A percentile compares a stretch with the other conserved stretches of the same genome.
Conservation (phyloP, 345 rosid genomes). For the Clarkia xantiana region DNA sequence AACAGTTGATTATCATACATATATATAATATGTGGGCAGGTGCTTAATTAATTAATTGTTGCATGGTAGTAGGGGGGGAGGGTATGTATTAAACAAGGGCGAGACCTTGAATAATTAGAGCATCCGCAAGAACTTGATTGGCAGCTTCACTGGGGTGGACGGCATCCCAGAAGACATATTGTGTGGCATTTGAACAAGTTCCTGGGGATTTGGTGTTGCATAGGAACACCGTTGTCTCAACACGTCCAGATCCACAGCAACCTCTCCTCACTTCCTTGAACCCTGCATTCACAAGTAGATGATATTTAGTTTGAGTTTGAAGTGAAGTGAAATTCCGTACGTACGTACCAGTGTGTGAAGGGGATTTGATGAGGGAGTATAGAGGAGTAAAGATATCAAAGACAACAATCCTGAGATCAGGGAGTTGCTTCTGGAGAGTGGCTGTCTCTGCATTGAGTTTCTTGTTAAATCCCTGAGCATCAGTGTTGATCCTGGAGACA, state of each 20-base stretch:
- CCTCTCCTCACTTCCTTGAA: slow-evolving; percentile 73
- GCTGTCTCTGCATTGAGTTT: slow-evolving; percentile 45
- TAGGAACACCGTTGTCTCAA: slow-evolving; percentile 58
- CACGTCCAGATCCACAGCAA: slow-evolving; percentile 79
- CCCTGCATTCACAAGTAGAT: slow-evolving; percentile 20
- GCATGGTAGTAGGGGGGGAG: no score
- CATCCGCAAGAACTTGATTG: slow-evolving; percentile 61
- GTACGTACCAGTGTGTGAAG: slow-evolving; percentile 39
- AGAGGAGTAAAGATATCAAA: slow-evolving; percentile 75
- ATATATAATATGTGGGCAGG: no score
- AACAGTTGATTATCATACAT: no score
- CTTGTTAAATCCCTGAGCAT: slow-evolving; percentile 64
- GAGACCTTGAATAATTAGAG: slow-evolving; percentile 51
- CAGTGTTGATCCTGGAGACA: slow-evolving; percentile 47
- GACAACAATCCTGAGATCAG: slow-evolving; percentile 60
- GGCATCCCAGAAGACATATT: slow-evolving; percentile 87
- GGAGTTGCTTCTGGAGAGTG: slow-evolving; percentile 50
- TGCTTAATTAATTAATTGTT: no score
- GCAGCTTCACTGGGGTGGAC: slow-evolving; percentile 93
- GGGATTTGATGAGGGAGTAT: slow-evolving; percentile 42
- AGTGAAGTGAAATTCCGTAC: no score
- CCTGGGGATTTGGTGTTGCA: slow-evolving; percentile 67
- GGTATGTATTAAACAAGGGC: slow-evolving; percentile 34
- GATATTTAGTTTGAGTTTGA: not conserved
- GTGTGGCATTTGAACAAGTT: slow-evolving; percentile 70